These are phyloP conservation scores for Carex scoparia DNA, from an alignment of 176 grass and related monocot species.

Conservation along the genomic window DNA sequence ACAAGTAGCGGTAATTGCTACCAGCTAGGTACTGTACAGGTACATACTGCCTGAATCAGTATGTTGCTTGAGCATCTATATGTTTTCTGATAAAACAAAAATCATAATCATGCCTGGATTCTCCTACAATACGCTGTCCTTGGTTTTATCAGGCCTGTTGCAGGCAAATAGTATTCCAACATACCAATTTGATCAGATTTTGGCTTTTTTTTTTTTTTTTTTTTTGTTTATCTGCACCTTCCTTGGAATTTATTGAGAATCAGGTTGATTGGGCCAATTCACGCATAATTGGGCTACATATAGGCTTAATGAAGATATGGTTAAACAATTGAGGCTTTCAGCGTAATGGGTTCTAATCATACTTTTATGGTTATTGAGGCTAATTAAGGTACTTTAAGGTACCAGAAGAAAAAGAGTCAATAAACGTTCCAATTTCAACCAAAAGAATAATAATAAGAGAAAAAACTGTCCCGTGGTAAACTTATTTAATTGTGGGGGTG, in stretches of 20 bases:
- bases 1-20: not conserved
- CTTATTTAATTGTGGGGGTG: not conserved
- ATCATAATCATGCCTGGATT: not conserved
- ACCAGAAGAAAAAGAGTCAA: not conserved
- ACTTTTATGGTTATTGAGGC: not conserved
- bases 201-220: not conserved
- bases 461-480: not conserved
- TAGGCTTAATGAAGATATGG: not conserved
- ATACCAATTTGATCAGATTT: constrained; percentile 1
- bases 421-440: not conserved
- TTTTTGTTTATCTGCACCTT: not conserved
- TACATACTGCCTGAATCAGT: not conserved
- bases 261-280: not conserved
- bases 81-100: not conserved
- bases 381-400: not conserved
- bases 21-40: not conserved
- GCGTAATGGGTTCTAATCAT: not conserved
- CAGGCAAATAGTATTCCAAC: not conserved
- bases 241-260: not conserved
- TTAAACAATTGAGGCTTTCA: not conserved
- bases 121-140: not conserved
- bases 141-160: not conserved
- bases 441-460: not conserved
- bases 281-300: not conserved
- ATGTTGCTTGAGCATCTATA: not conserved